A percentile compares a stretch with the other conserved stretches of the same genome.
These are phyloP conservation scores for Colletotrichum endophyticum DNA, from an alignment of 2,329 filamentous ascomycete species.

Conservation along the genomic window DNA sequence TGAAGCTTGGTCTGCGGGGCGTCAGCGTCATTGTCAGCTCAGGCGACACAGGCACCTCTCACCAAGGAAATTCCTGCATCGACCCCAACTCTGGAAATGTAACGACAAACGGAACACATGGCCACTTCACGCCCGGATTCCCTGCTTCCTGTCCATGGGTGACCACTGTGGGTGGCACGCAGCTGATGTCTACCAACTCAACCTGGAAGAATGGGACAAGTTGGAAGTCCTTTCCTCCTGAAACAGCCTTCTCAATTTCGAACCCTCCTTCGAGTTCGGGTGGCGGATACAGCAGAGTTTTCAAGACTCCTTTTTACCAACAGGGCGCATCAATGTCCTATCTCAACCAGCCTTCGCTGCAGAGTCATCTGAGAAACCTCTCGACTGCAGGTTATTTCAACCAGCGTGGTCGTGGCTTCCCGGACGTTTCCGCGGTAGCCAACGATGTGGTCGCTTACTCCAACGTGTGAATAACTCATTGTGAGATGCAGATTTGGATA, in stretches of 20 bases:
- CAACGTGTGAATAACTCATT: not conserved
- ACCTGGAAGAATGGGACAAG: not conserved
- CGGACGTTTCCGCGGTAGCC: conserved; percentile 47
- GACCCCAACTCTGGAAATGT: not conserved
- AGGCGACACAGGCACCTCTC: conserved; percentile 36
- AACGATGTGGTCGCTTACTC: conserved; percentile 47
- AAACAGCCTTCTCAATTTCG: not conserved
- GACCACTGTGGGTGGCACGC: conserved; percentile 40
- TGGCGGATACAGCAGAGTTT: not conserved
- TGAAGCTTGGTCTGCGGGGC: conserved; percentile 47
- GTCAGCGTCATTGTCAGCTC: conserved; percentile 40
- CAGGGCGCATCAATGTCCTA: not conserved
- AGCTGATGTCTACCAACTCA: not conserved
- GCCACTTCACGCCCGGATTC: conserved; percentile 46
- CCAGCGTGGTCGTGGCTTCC: conserved; percentile 38
- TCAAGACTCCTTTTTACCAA: not conserved
- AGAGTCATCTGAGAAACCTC: not conserved
- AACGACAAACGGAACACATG: conserved; percentile 24
- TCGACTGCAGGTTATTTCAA: conserved; percentile 30
- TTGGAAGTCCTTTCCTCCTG: not conserved
- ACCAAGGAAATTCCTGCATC: conserved; percentile 9
- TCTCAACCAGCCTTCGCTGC: not conserved
- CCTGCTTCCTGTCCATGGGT: conserved; percentile 52
- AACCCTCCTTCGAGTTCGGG: not conserved
- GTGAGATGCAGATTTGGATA: not conserved